Base-by-base conservation (phyloP, 495 filamentous ascomycete species). In the Tuber magnatum region DNA sequence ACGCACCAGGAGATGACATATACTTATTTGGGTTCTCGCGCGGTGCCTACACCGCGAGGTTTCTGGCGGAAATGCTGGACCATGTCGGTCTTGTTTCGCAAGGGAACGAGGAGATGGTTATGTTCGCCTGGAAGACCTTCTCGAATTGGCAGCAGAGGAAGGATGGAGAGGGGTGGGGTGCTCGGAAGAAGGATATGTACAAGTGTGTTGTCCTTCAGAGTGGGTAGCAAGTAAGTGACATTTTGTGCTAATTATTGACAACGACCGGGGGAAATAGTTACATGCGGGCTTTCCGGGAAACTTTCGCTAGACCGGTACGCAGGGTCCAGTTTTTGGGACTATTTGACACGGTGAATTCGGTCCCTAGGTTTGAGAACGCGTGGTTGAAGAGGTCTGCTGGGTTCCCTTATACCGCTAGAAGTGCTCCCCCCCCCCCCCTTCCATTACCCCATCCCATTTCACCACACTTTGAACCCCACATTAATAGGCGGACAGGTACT, bases 91-190 rank as follows among this genome's bases (percentile, higher is more conserved):
- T 96, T 16, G 86, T 95, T 0, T 90, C 89, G 65, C 88, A 89
- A 74, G 93, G 93, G n/a, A 97, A 97, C 78, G 93, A 97, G 79
- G 93, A 95, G 77, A 90, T 96, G 89, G 88, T 91, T 28, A 84
- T 86, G 0, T 97, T 97, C 76, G 93, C 92, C 5, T 95, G 92
- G 92, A 94, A 94, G 84, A 92, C 92, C 0, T 97, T 96, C 77
- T 88, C 90, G 69, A 91, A 90, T 75, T 97, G 93, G 93, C 91
- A 96, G 82, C 88, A 89, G 76, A 88, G 93, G 0, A 85, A 87
- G 38, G 84, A 87, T 24, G 85, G 89, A 68, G 87, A 90, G 0
- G 86, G 86, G 46, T 85, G 88, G 77, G 86, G 90, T 40, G 88
- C 89, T 72, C 88, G 88, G 79, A 83, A 85, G 77, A 75, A 79